Evolutionary conservation across 768 basidiomycete genomes (phyloP).

Genomic region (Suillus weaverae): DNA sequence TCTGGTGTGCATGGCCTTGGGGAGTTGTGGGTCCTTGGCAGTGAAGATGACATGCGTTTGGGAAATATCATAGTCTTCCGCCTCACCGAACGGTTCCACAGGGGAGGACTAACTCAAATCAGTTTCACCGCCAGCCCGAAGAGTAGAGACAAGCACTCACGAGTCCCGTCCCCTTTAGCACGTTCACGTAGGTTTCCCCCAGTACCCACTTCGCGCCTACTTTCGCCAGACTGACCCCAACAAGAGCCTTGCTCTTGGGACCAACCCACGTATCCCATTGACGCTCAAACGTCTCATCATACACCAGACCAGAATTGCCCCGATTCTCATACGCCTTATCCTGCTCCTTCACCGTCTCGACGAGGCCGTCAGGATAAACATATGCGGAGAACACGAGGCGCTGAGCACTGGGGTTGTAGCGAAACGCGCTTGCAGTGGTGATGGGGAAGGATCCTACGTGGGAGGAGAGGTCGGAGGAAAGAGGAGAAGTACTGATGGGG

Average conservation of each 20-base stretch:
- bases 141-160: slow-evolving; percentile 35
- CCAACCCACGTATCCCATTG: slow-evolving; percentile 82
- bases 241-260: slow-evolving; percentile 70
- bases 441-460: slow-evolving; percentile 69
- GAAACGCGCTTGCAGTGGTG: slow-evolving; percentile 69
- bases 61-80: slow-evolving; percentile 79
- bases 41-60: slow-evolving; percentile 74
- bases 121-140: background rate
- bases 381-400: slow-evolving; percentile 82
- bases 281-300: slow-evolving; percentile 66
- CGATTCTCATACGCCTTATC: slow-evolving; percentile 73
- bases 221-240: slow-evolving; percentile 59
- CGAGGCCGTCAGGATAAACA: slow-evolving; percentile 74
- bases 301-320: slow-evolving; percentile 72
- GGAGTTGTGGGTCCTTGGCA: slow-evolving; percentile 78
- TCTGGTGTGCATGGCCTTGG: slow-evolving; percentile 84
- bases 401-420: slow-evolving; percentile 53
- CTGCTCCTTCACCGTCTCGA: slow-evolving; percentile 65
- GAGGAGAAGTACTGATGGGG: slow-evolving; percentile 44
- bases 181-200: slow-evolving; percentile 52
- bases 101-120: slow-evolving; percentile 53
- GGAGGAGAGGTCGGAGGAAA: slow-evolving; percentile 37
- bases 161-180: slow-evolving; percentile 67
- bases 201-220: slow-evolving; percentile 53
- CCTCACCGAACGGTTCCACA: slow-evolving; percentile 86